Percentiles rank a stretch among this genome's conserved stretches.
Conservation (phyloP, 2,329 filamentous ascomycete species). For the Microdochium nivale region DNA sequence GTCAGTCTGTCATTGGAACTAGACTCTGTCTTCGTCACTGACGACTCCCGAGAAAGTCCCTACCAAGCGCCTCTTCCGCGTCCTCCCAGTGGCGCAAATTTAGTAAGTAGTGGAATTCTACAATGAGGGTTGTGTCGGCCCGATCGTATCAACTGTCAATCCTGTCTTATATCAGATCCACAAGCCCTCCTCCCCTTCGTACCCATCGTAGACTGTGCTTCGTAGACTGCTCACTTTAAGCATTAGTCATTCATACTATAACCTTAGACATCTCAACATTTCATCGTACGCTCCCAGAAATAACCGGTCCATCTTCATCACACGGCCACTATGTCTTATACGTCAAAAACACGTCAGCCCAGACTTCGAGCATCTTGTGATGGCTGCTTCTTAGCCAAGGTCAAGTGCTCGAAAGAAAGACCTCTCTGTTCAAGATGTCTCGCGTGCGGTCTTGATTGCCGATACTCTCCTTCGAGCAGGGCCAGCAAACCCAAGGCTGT, state of each 20-base stretch:
- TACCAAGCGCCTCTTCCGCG: too few species aligned
- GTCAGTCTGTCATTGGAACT: too few species aligned
- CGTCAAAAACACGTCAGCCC: constrained; percentile 26
- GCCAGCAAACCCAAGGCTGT: constrained; percentile 38
- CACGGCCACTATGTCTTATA: constrained; percentile 9
- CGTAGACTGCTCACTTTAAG: background rate
- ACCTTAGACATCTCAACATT: too few species aligned
- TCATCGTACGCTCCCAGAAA: too few species aligned
- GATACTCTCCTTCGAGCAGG: constrained; percentile 43
- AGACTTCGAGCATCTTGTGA: constrained; percentile 42
- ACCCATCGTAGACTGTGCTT: background rate
- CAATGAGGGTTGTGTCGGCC: background rate
- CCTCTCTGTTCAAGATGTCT: constrained; percentile 45
- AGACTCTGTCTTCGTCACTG: too few species aligned
- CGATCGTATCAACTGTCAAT: background rate
- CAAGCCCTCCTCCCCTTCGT: background rate
- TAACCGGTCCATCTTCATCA: background rate
- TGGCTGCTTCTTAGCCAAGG: constrained; percentile 45
- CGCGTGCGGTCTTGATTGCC: constrained; percentile 37
- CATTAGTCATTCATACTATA: background rate
- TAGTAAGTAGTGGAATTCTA: background rate
- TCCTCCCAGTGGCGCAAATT: too few species aligned
- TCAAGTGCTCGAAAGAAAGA: constrained; percentile 46
- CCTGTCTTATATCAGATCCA: background rate
- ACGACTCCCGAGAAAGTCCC: too few species aligned